These are phyloP conservation scores for Gossypioides kirkii DNA, from an alignment of 345 rosid genomes.

Conservation along the genomic window DNA sequence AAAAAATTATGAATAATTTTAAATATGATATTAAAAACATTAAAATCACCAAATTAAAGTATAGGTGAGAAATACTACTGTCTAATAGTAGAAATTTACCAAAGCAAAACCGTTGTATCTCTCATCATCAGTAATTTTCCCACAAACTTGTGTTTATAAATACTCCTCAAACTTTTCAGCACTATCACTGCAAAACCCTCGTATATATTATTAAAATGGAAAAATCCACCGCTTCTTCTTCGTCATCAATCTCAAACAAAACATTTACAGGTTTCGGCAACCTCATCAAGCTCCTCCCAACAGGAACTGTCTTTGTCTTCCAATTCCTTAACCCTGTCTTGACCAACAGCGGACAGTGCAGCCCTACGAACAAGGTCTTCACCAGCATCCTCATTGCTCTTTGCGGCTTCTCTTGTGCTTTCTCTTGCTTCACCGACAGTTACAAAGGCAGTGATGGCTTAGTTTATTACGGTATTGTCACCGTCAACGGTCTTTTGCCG, in stretches of 20 bases:
- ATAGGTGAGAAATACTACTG: no score
- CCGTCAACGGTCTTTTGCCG: slow-evolving; percentile 62
- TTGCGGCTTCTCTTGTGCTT: slow-evolving; percentile 63
- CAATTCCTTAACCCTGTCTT: slow-evolving; percentile 76
- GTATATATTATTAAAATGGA: not conserved
- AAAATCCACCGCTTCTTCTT: slow-evolving; percentile 15
- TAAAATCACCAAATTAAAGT: no score
- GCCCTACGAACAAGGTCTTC: slow-evolving; percentile 45
- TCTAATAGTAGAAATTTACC: no score
- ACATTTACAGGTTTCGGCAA: slow-evolving; percentile 55
- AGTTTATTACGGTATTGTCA: slow-evolving; percentile 57
- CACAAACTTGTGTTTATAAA: not conserved
- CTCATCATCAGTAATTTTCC: no score
- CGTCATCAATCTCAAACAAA: slow-evolving; percentile 38
- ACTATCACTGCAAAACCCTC: not conserved
- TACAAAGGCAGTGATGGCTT: slow-evolving; percentile 42
- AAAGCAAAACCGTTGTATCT: no score
- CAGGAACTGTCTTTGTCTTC: slow-evolving; percentile 76
- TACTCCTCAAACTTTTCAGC: not conserved
- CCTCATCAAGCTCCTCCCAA: slow-evolving; percentile 79
- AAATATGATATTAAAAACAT: no score
- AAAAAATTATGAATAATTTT: no score
- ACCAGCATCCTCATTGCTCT: slow-evolving; percentile 43
- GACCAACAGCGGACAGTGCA: slow-evolving; percentile 65
- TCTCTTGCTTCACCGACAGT: slow-evolving; percentile 75